These are phyloP conservation scores for Cryptococcus depauperatus DNA, from an alignment of 1,284 basidiomycete species.

Conservation along the genomic window DNA sequence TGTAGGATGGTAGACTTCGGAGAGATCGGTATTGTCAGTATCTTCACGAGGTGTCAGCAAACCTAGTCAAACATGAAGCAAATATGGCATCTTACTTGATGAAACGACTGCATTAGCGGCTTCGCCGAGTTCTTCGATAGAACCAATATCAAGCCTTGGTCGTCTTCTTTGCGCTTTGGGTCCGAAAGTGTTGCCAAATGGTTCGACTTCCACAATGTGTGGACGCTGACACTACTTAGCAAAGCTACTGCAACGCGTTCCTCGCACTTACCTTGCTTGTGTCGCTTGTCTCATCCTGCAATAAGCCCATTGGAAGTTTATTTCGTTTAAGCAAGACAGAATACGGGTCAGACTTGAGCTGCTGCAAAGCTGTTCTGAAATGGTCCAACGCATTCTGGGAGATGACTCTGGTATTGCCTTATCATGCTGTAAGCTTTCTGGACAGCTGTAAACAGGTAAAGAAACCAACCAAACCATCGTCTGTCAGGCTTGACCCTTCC, in stretches of 20 bases:
- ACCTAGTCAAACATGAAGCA: background rate
- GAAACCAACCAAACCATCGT: slow-evolving; percentile 79
- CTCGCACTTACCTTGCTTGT: slow-evolving; percentile 66
- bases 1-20: slow-evolving; percentile 30
- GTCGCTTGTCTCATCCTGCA: slow-evolving; percentile 76
- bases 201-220: slow-evolving; percentile 89
- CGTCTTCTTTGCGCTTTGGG: slow-evolving; percentile 86
- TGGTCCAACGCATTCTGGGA: slow-evolving; percentile 92
- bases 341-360: slow-evolving; percentile 84
- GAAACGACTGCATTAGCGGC: slow-evolving; percentile 50
- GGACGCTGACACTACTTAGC: too few relatives aligned
- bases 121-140: slow-evolving; percentile 77
- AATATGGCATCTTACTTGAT: too few relatives aligned
- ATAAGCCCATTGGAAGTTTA: slow-evolving; percentile 87
- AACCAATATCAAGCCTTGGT: slow-evolving; percentile 71
- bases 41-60: background rate
- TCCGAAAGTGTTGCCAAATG: slow-evolving; percentile 85
- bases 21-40: slow-evolving; percentile 23
- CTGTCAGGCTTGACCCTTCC: slow-evolving; percentile 87
- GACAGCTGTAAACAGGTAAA: background rate
- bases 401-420: slow-evolving; percentile 95
- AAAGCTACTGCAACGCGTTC: too few relatives aligned
- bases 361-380: slow-evolving; percentile 74
- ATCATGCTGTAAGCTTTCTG: background rate
- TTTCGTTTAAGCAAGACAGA: slow-evolving; percentile 83